Evolutionary conservation across 257 asterid genomes (phyloP).

Genomic region (Fraxinus pennsylvanica): DNA sequence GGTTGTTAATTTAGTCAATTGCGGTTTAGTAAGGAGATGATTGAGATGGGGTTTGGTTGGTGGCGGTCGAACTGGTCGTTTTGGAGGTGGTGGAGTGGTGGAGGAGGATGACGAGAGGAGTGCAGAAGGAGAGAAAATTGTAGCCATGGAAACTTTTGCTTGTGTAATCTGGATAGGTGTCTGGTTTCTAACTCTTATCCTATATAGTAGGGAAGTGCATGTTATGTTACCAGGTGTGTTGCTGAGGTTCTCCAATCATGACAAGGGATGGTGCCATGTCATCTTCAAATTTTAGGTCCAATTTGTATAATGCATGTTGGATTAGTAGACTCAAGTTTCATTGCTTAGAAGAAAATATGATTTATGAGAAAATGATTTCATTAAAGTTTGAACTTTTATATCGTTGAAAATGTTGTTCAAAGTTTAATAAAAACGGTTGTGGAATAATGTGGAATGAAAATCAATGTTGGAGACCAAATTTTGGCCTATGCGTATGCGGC

Average conservation of each 20-base stretch:
- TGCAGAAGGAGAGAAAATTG: slow-evolving; percentile 74
- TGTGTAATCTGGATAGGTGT: slow-evolving; percentile 34
- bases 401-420: too few species aligned
- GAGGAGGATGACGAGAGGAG: slow-evolving; percentile 49
- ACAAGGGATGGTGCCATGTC: slow-evolving; percentile 19
- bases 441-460: too few species aligned
- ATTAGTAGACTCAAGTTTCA: too few species aligned
- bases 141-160: slow-evolving; percentile 55
- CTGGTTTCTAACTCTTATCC: slow-evolving; percentile 46
- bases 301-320: too few species aligned
- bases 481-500: too few species aligned
- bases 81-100: slow-evolving; percentile 38
- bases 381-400: too few species aligned
- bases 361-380: too few species aligned
- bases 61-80: slow-evolving; percentile 40
- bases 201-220: neutral
- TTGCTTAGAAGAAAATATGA: too few species aligned
- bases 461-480: too few species aligned
- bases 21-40: slow-evolving; percentile 43
- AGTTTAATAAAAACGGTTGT: too few species aligned
- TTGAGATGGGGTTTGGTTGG: slow-evolving; percentile 39
- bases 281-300: neutral
- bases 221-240: neutral
- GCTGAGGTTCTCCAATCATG: slow-evolving; percentile 23
- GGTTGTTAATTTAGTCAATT: slow-evolving; percentile 41